phyloP scores from a whole-genome alignment of 495 filamentous ascomycete genomes.

The Thermochaetoides thermophila region DNA sequence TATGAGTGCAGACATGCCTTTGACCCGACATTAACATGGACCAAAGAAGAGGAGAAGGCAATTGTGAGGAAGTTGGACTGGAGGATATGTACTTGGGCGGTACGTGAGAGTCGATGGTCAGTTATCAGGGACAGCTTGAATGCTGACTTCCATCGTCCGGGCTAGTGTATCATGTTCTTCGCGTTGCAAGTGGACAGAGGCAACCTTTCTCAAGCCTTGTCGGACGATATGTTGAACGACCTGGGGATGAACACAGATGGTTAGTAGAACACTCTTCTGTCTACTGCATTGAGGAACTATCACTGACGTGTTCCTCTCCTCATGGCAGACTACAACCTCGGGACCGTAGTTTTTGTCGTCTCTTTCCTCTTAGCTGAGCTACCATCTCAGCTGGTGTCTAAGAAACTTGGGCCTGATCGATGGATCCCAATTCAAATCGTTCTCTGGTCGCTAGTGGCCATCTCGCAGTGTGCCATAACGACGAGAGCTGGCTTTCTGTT shows the following conservation, averaged over 20 bases:
- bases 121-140: slow-evolving; percentile 3
- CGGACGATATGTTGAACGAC: slow-evolving; percentile 41
- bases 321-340: slow-evolving; percentile 48
- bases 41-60: slow-evolving; percentile 34
- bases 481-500: slow-evolving; percentile 42
- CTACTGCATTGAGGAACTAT: too few species aligned
- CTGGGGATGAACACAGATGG: slow-evolving; percentile 38
- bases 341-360: slow-evolving; percentile 57
- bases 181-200: slow-evolving; percentile 42
- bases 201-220: slow-evolving; percentile 39
- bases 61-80: slow-evolving; percentile 39
- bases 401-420: slow-evolving; percentile 55
- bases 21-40: slow-evolving; percentile 39
- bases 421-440: slow-evolving; percentile 78
- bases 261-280: too few species aligned
- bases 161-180: slow-evolving; percentile 36
- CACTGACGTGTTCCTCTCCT: slow-evolving; percentile 8
- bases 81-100: slow-evolving; percentile 35
- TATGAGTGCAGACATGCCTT: slow-evolving; percentile 38
- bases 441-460: slow-evolving; percentile 57
- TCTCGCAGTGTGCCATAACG: slow-evolving; percentile 48
- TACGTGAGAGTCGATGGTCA: slow-evolving; percentile 11
- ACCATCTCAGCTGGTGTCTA: slow-evolving; percentile 63
- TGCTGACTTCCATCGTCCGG: background rate
- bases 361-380: slow-evolving; percentile 55